phyloP scores from a whole-genome alignment of 148 eudicot species.

The Persicaria maculosa region DNA sequence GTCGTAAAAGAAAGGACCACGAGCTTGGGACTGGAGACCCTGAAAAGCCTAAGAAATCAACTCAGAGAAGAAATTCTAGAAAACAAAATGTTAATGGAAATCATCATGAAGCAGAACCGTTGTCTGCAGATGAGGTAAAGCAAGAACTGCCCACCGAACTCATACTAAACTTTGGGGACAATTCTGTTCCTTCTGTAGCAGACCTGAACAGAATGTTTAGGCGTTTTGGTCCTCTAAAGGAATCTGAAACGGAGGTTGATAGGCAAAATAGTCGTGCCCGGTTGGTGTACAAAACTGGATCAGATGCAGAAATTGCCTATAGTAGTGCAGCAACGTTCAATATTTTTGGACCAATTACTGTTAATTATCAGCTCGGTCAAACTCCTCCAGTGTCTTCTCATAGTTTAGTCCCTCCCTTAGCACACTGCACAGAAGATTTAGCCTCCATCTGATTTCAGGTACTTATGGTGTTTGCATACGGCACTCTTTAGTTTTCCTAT shows the following conservation, averaged over 20 bases:
- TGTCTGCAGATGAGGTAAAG: conserved; percentile 26
- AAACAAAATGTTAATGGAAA: conserved; percentile 43
- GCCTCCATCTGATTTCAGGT: conserved; percentile 18
- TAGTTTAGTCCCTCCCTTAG: conserved; percentile 27
- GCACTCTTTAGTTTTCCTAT: neutral
- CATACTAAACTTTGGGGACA: conserved; percentile 58
- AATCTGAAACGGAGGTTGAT: conserved; percentile 74
- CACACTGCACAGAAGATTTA: conserved; percentile 34
- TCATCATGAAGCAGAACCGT: conserved; percentile 29
- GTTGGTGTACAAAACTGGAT: conserved; percentile 70
- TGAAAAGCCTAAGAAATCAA: conserved; percentile 37
- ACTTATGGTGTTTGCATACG: neutral
- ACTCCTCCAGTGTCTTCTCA: conserved; percentile 39
- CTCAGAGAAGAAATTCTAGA: conserved; percentile 41
- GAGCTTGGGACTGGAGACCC: conserved; percentile 30
- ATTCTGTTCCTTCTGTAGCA: conserved; percentile 55
- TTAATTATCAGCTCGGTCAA: conserved; percentile 69
- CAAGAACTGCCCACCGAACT: conserved; percentile 64
- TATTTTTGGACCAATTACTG: conserved; percentile 61
- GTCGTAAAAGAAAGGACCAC: conserved; percentile 39
- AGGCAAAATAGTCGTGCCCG: conserved; percentile 54
- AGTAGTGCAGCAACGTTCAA: conserved; percentile 67
- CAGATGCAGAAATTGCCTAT: conserved; percentile 91
- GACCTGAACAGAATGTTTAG: conserved; percentile 70
- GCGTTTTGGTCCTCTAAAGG: conserved; percentile 82